Percentiles rank a stretch among this genome's conserved stretches.
phyloP scores from a whole-genome alignment of 106 monocot species.

The Allium sativum region DNA sequence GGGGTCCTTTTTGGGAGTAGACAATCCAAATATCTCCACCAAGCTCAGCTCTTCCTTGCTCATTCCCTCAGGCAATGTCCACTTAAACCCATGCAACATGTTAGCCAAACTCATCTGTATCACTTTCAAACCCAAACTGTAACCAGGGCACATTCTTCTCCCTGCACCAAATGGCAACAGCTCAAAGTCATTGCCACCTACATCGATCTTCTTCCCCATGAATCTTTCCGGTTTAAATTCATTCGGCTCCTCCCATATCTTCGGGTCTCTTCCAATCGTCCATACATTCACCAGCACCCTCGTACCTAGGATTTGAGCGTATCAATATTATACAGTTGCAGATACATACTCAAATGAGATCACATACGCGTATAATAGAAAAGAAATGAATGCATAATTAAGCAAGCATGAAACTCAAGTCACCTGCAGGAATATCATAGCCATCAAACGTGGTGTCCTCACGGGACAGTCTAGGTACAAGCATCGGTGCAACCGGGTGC shows the following conservation, averaged over 20 bases:
- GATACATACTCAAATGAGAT: too few species aligned
- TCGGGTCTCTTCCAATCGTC: not conserved
- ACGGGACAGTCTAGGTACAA: conserved; percentile 30
- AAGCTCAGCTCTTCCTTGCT: not conserved
- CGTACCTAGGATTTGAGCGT: not conserved
- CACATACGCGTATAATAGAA: too few species aligned
- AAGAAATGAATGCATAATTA: too few species aligned
- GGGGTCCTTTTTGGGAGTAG: conserved; percentile 19
- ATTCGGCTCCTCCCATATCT: not conserved
- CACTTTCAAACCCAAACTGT: not conserved
- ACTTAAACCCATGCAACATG: not conserved
- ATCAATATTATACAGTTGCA: too few species aligned
- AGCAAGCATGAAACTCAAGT: too few species aligned
- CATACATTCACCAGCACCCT: not conserved
- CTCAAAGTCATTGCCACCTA: not conserved
- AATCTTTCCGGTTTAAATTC: conserved; percentile 5
- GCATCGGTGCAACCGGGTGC: conserved; percentile 55
- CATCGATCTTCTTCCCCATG: not conserved
- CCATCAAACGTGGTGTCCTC: conserved; percentile 29
- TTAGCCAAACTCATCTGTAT: not conserved
- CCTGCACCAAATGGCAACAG: conserved; percentile 7
- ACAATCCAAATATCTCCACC: not conserved
- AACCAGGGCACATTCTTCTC: conserved; percentile 1
- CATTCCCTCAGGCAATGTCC: not conserved
- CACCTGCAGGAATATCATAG: conserved; percentile 24